Evolutionary conservation across 805 yeast genomes (phyloP).

Genomic region (Yamadazyma laniorum): DNA sequence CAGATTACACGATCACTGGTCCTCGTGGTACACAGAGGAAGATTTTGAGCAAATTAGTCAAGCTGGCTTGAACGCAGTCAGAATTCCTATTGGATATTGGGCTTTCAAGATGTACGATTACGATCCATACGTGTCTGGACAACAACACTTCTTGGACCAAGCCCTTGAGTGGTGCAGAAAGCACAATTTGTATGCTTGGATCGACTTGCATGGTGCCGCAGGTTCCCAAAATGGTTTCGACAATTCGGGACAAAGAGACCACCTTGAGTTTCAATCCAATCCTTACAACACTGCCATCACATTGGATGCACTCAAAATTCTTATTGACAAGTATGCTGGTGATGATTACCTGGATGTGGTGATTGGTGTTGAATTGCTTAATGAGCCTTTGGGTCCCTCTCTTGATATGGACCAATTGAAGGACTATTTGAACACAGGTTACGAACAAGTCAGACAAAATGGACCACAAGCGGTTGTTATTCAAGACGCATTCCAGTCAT

Average conservation of each 20-base stretch:
- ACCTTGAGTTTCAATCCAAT: slow-evolving; percentile 49
- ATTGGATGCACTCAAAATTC: slow-evolving; percentile 48
- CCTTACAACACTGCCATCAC: slow-evolving; percentile 55
- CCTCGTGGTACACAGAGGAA: slow-evolving; percentile 66
- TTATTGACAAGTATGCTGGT: slow-evolving; percentile 64
- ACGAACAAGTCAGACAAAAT: slow-evolving; percentile 58
- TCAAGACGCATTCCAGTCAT: slow-evolving; percentile 77
- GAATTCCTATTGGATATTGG: slow-evolving; percentile 96
- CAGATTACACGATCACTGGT: slow-evolving; percentile 71
- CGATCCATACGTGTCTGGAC: slow-evolving; percentile 91
- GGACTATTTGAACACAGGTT: slow-evolving; percentile 62
- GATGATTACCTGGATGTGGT: slow-evolving; percentile 65
- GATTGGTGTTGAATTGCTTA: slow-evolving; percentile 78
- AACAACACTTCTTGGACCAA: slow-evolving; percentile 63
- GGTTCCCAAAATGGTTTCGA: slow-evolving; percentile 97
- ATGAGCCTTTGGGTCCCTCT: slow-evolving; percentile 83
- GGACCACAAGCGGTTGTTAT: slow-evolving; percentile 58
- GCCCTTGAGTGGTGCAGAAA: slow-evolving; percentile 75
- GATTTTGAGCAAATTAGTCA: slow-evolving; percentile 62
- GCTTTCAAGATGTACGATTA: slow-evolving; percentile 60
- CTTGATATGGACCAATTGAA: slow-evolving; percentile 58
- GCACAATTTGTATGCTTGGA: slow-evolving; percentile 72
- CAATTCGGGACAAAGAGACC: slow-evolving; percentile 83
- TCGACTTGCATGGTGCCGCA: slow-evolving; percentile 94
- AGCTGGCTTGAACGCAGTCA: slow-evolving; percentile 76